Conservation (phyloP, 352 stramenopile species). For the Paralagenidium karlingii region DNA sequence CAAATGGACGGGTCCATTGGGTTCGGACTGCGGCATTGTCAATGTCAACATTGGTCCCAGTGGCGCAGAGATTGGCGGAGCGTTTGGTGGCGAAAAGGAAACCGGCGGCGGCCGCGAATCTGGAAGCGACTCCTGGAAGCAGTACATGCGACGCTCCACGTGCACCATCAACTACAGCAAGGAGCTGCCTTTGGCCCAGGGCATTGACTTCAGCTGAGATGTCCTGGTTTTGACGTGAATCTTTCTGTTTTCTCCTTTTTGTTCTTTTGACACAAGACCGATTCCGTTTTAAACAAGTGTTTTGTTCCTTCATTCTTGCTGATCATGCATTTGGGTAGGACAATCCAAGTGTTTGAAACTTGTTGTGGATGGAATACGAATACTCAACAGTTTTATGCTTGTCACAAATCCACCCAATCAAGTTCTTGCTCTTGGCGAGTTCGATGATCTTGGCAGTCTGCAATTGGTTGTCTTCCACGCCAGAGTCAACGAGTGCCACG, state of each 20-base stretch:
- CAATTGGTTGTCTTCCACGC: too few species aligned
- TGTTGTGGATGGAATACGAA: too few species aligned
- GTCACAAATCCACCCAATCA: too few species aligned
- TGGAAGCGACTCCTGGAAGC: slow-evolving; percentile 88
- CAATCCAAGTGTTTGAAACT: too few species aligned
- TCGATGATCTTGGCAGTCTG: too few species aligned
- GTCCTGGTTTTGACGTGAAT: background rate
- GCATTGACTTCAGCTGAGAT: slow-evolving; percentile 86
- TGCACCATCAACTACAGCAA: slow-evolving; percentile 92
- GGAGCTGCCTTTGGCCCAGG: slow-evolving; percentile 84
- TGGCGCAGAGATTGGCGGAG: slow-evolving; percentile 87
- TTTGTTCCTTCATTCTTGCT: background rate
- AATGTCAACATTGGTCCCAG: slow-evolving; percentile 90
- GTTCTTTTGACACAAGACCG: too few species aligned
- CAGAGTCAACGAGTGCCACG: slow-evolving; percentile 7
- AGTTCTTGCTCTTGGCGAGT: too few species aligned
- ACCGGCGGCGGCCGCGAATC: slow-evolving; percentile 86
- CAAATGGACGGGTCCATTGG: slow-evolving; percentile 83
- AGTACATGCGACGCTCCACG: slow-evolving; percentile 91
- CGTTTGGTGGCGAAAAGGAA: slow-evolving; percentile 89
- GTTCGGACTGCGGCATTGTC: slow-evolving; percentile 88
- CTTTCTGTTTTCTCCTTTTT: background rate
- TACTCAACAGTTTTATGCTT: too few species aligned
- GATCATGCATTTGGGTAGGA: background rate
- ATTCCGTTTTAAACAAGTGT: too few species aligned